Evolutionary conservation across 495 filamentous ascomycete genomes (phyloP).

Genomic region (Xylaria intraflava): DNA sequence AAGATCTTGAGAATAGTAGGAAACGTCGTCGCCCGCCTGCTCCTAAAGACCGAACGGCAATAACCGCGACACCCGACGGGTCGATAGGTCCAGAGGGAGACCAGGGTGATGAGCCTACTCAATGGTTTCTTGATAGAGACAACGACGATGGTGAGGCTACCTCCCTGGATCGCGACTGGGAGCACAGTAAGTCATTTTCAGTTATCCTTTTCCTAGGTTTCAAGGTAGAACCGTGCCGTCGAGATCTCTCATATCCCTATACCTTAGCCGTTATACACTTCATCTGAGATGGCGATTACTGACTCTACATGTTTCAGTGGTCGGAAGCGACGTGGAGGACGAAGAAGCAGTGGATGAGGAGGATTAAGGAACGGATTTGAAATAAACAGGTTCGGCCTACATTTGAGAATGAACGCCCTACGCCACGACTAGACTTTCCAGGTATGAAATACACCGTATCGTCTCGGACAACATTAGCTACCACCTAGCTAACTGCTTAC

Average conservation of each 20-base stretch:
- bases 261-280: not conserved
- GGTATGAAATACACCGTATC: too few relatives aligned
- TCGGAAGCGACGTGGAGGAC: slow-evolving; percentile 12
- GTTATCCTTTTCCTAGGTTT: not conserved
- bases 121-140: slow-evolving; percentile 3
- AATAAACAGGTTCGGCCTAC: too few relatives aligned
- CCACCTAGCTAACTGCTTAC: too few relatives aligned
- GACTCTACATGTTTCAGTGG: not conserved
- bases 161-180: slow-evolving; percentile 7
- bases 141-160: not conserved
- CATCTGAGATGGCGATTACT: not conserved
- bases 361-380: slow-evolving; percentile 4
- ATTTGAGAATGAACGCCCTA: too few relatives aligned
- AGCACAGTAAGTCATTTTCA: not conserved
- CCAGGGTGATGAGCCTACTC: not conserved
- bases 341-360: slow-evolving; percentile 9
- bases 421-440: too few relatives aligned
- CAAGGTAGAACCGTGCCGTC: not conserved
- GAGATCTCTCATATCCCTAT: not conserved
- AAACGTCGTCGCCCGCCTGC: slow-evolving; percentile 9
- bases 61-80: not conserved
- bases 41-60: not conserved
- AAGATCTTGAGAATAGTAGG: slow-evolving; percentile 16
- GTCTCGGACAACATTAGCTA: too few relatives aligned
- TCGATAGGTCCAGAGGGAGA: not conserved